Evolutionary conservation across 495 filamentous ascomycete species (phyloP).

Genomic region (Baudoinia panamericana): DNA sequence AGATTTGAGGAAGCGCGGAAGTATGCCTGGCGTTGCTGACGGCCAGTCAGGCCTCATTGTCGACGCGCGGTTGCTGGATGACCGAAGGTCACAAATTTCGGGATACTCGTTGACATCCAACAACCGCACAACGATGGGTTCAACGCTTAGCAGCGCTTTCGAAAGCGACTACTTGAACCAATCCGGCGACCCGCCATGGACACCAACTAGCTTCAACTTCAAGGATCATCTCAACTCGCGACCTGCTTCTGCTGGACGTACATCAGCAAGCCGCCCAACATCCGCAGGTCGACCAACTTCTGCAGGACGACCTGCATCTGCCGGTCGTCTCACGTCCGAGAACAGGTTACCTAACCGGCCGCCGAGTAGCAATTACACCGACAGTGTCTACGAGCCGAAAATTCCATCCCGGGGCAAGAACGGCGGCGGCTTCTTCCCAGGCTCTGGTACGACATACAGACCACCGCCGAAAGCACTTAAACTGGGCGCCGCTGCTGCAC

Average conservation of each 20-base stretch:
- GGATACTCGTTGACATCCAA: constrained; percentile 25
- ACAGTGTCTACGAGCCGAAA: constrained; percentile 27
- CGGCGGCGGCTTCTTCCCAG: constrained; percentile 23
- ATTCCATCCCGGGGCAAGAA: constrained; percentile 17
- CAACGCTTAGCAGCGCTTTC: constrained; percentile 48
- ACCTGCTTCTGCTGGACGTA: constrained; percentile 36
- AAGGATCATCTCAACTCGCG: constrained; percentile 30
- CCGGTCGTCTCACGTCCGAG: too few relatives aligned
- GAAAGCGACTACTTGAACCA: constrained; percentile 38
- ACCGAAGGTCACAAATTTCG: constrained; percentile 15
- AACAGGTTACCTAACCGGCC: too few relatives aligned
- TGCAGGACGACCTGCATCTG: too few relatives aligned
- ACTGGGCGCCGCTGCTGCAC: constrained; percentile 1
- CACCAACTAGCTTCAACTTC: constrained; percentile 8
- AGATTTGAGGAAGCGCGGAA: constrained; percentile 13
- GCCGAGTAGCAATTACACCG: constrained; percentile 49
- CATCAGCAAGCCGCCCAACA: too few relatives aligned
- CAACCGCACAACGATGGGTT: constrained; percentile 32
- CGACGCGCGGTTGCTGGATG: constrained; percentile 14
- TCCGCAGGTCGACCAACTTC: too few relatives aligned
- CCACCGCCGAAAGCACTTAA: not conserved
- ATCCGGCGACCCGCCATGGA: constrained; percentile 28
- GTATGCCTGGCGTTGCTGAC: constrained; percentile 1
- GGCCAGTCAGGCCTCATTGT: constrained; percentile 20
- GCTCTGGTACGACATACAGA: constrained; percentile 19